These are phyloP conservation scores for Puya raimondii DNA, from an alignment of 176 grass and related monocot species.

Conservation along the genomic window DNA sequence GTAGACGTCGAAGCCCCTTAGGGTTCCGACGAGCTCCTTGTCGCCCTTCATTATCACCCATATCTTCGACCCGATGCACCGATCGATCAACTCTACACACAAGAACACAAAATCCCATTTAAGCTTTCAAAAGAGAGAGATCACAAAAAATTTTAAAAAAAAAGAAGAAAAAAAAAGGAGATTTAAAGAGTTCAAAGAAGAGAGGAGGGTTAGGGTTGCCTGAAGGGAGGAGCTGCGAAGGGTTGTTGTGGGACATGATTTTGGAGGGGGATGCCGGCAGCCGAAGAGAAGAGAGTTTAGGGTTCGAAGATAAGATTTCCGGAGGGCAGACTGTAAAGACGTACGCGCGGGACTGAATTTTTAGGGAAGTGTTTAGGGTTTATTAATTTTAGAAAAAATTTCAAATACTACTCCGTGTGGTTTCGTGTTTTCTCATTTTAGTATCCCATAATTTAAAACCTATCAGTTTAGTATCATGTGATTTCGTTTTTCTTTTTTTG, in stretches of 20 bases:
- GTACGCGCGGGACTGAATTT: too few species aligned
- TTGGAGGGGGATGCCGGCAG: too few species aligned
- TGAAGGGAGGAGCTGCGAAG: conserved; percentile 93
- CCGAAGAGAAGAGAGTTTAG: too few species aligned
- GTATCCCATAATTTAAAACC: too few species aligned
- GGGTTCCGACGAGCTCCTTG: conserved; percentile 96
- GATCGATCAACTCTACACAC: conserved; percentile 78
- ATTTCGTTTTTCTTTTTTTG: too few species aligned
- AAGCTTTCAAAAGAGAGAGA: not conserved
- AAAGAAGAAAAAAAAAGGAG: not conserved
- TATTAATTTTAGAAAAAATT: too few species aligned
- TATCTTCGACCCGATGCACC: conserved; percentile 98
- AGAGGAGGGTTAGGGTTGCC: conserved; percentile 25
- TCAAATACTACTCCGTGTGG: too few species aligned
- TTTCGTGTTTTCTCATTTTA: too few species aligned
- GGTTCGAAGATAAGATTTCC: too few species aligned
- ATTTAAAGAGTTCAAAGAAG: not conserved
- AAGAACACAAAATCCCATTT: not conserved
- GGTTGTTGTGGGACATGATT: conserved; percentile 68
- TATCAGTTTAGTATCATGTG: too few species aligned
- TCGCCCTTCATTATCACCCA: conserved; percentile 99
- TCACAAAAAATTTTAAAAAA: not conserved
- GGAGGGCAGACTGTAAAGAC: too few species aligned
- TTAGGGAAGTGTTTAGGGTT: too few species aligned
- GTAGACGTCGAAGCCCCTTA: conserved; percentile 93